Percentiles rank a stretch among this genome's conserved stretches.
Conservation (phyloP, 805 yeast genomes). For the Candida hungchunana region DNA sequence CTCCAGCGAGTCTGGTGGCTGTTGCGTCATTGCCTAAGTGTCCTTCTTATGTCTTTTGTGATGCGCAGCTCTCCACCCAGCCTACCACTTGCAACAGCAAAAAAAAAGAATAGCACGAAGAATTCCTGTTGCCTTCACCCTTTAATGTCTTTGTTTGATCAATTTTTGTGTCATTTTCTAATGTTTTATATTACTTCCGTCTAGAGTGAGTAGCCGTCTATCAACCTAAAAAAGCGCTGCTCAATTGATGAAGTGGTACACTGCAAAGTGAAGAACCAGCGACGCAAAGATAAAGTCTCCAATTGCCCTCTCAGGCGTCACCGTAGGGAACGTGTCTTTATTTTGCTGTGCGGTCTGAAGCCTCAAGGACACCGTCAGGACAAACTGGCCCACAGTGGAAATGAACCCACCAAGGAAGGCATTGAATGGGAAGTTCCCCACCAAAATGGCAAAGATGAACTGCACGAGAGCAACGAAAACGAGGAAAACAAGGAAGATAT, state of each 20-base stretch:
- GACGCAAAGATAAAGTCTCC: constrained; percentile 89
- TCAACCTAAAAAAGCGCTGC: background rate
- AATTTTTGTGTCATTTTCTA: too few species aligned
- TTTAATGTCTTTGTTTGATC: background rate
- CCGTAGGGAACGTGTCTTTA: constrained; percentile 32
- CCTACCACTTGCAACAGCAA: background rate
- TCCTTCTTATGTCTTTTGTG: background rate
- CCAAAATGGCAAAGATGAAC: constrained; percentile 66
- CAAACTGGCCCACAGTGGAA: constrained; percentile 93
- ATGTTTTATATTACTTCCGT: background rate
- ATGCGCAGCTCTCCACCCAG: background rate
- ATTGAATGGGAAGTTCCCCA: constrained; percentile 94
- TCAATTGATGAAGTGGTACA: constrained; percentile 85
- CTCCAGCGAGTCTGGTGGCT: constrained; percentile 29
- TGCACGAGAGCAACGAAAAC: constrained; percentile 75
- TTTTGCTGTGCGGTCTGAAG: constrained; percentile 55
- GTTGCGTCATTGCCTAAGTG: constrained; percentile 29
- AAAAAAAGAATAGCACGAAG: too few species aligned
- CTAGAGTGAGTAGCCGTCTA: background rate
- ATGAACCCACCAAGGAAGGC: constrained; percentile 93
- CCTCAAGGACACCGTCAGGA: constrained; percentile 76
- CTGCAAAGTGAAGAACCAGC: constrained; percentile 81
- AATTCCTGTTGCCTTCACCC: background rate
- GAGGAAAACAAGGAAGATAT: constrained; percentile 68
- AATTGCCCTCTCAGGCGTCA: constrained; percentile 61